A percentile compares a stretch with the other conserved stretches of the same genome.
These are phyloP conservation scores for Cytospora schulzeri DNA, from an alignment of 2,329 filamentous ascomycete genomes.

Conservation along the genomic window DNA sequence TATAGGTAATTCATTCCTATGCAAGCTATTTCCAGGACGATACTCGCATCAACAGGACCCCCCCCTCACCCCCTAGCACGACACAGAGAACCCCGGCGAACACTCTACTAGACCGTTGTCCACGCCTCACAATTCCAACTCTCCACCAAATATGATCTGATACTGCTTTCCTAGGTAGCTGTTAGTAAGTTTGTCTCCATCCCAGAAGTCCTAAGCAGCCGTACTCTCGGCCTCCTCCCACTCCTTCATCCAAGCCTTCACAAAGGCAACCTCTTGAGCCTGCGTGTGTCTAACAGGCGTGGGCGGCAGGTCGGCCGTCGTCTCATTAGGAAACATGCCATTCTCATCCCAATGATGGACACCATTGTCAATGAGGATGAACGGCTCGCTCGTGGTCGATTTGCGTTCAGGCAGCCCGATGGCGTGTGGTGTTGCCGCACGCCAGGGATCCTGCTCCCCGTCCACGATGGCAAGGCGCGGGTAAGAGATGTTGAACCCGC, in stretches of 20 bases:
- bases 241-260: slow-evolving; percentile 67
- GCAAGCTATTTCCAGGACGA: neutral
- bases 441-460: slow-evolving; percentile 80
- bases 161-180: slow-evolving; percentile 11
- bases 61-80: too few relatives aligned
- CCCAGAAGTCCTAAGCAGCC: slow-evolving; percentile 6
- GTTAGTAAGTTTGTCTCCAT: slow-evolving; percentile 18
- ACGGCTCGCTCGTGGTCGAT: slow-evolving; percentile 67
- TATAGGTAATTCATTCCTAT: too few relatives aligned
- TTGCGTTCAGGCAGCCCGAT: slow-evolving; percentile 58
- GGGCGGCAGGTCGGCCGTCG: slow-evolving; percentile 59
- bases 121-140: neutral
- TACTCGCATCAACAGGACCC: neutral
- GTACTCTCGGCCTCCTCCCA: slow-evolving; percentile 43
- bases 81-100: neutral
- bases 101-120: neutral
- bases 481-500: slow-evolving; percentile 72
- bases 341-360: slow-evolving; percentile 85
- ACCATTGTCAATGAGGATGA: slow-evolving; percentile 70
- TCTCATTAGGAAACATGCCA: slow-evolving; percentile 65
- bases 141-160: neutral
- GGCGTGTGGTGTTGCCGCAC: slow-evolving; percentile 70
- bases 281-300: slow-evolving; percentile 61
- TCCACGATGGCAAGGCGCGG: slow-evolving; percentile 77
- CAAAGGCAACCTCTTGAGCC: slow-evolving; percentile 59